A percentile compares a stretch with the other conserved stretches of the same genome.
Evolutionary conservation across 257 asterid genomes (phyloP).

Genomic region (Coffea canephora): DNA sequence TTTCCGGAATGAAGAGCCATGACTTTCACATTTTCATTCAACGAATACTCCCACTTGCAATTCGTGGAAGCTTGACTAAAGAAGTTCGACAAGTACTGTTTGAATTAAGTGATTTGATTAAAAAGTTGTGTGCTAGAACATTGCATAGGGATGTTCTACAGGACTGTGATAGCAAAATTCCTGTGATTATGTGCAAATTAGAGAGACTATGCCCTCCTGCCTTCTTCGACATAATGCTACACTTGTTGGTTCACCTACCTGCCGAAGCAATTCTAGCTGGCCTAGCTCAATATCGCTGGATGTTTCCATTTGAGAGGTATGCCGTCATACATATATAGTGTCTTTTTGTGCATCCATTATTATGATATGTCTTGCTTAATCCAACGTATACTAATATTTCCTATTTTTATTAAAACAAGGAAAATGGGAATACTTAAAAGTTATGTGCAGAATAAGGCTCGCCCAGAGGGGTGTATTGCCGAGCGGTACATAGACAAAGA

Average conservation of each 20-base stretch:
- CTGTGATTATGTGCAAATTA: background rate
- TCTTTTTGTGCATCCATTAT: too few species aligned
- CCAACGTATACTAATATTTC: background rate
- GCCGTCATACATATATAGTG: too few species aligned
- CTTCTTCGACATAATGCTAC: background rate
- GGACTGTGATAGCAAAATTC: background rate
- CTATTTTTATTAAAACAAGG: too few species aligned
- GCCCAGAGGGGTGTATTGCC: too few species aligned
- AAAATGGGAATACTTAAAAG: too few species aligned
- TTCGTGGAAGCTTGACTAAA: too few species aligned
- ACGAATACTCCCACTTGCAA: too few species aligned
- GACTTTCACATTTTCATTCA: background rate
- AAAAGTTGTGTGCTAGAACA: background rate
- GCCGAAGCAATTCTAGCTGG: background rate
- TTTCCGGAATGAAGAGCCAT: slow-evolving; percentile 1
- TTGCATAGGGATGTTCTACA: background rate
- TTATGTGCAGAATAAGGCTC: too few species aligned
- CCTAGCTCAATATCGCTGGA: background rate
- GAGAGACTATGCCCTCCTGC: slow-evolving; percentile 7
- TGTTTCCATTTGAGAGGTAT: slow-evolving; percentile 15
- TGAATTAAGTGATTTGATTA: background rate
- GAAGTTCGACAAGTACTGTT: background rate
- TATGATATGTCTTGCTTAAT: too few species aligned
- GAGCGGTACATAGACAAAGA: too few species aligned
- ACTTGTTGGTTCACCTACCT: background rate